phyloP scores from a whole-genome alignment of 176 grass and related monocot species.

The Oryza glaberrima region DNA sequence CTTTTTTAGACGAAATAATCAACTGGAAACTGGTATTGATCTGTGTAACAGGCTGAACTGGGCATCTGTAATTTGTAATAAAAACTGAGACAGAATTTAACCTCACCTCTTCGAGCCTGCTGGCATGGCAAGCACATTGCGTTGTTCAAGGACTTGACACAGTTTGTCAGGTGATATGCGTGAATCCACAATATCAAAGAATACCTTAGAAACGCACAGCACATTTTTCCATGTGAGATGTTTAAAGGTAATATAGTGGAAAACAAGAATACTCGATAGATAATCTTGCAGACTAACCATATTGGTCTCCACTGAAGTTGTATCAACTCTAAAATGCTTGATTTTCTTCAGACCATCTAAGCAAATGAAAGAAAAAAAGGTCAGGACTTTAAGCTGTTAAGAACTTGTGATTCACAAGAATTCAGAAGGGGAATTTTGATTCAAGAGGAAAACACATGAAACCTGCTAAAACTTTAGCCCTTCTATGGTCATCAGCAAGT shows the following conservation, averaged over 20 bases:
- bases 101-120: slow-evolving; percentile 65
- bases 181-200: slow-evolving; percentile 68
- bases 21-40: background rate
- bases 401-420: background rate
- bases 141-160: slow-evolving; percentile 67
- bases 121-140: slow-evolving; percentile 84
- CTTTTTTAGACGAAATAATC: background rate
- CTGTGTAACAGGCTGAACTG: background rate
- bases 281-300: slow-evolving; percentile 57
- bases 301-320: slow-evolving; percentile 72
- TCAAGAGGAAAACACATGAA: background rate
- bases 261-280: background rate
- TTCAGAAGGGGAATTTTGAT: background rate
- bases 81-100: background rate
- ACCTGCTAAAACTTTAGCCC: slow-evolving; percentile 86
- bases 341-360: slow-evolving; percentile 86
- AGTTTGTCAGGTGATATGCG: slow-evolving; percentile 60
- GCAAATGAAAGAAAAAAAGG: background rate
- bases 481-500: slow-evolving; percentile 83
- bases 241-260: background rate
- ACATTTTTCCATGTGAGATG: background rate
- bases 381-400: background rate
- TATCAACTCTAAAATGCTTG: slow-evolving; percentile 63
- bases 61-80: background rate
- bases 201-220: slow-evolving; percentile 50